Conservation (phyloP, 495 filamentous ascomycete species). For the Penicillium bovifimosum region DNA sequence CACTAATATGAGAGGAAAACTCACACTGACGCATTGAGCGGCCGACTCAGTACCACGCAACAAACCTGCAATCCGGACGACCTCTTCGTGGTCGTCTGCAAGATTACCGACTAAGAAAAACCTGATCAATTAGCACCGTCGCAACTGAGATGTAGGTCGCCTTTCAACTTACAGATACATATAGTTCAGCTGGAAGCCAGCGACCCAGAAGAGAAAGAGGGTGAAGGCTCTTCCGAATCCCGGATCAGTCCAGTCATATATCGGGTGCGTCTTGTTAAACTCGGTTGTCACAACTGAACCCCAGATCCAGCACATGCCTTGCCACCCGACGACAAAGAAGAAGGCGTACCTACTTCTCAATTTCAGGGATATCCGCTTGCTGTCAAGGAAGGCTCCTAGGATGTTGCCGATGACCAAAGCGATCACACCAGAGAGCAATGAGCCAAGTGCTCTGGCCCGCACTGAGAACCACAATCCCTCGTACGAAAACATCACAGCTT, state of each 20-base stretch:
- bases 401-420: constrained; percentile 53
- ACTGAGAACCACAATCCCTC: constrained; percentile 56
- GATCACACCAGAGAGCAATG: constrained; percentile 55
- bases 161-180: constrained; percentile 47
- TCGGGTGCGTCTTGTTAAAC: constrained; percentile 45
- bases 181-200: constrained; percentile 60
- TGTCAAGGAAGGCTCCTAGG: constrained; percentile 52
- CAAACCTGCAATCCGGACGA: constrained; percentile 56
- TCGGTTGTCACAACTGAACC: constrained; percentile 50
- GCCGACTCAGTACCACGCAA: constrained; percentile 58
- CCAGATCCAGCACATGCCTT: constrained; percentile 61
- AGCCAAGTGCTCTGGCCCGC: constrained; percentile 55
- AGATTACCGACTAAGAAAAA: constrained; percentile 60
- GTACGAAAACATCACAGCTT: constrained; percentile 61
- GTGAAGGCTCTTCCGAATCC: constrained; percentile 55
- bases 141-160: background rate
- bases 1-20: background rate
- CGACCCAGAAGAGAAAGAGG: constrained; percentile 53
- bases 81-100: constrained; percentile 48
- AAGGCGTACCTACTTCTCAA: constrained; percentile 40
- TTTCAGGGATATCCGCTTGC: constrained; percentile 42
- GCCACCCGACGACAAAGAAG: constrained; percentile 42
- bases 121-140: constrained; percentile 23
- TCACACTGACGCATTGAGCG: constrained; percentile 53
- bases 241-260: constrained; percentile 51